phyloP scores from a whole-genome alignment of 1,284 basidiomycete species.

The Cystobasidium sp. region DNA sequence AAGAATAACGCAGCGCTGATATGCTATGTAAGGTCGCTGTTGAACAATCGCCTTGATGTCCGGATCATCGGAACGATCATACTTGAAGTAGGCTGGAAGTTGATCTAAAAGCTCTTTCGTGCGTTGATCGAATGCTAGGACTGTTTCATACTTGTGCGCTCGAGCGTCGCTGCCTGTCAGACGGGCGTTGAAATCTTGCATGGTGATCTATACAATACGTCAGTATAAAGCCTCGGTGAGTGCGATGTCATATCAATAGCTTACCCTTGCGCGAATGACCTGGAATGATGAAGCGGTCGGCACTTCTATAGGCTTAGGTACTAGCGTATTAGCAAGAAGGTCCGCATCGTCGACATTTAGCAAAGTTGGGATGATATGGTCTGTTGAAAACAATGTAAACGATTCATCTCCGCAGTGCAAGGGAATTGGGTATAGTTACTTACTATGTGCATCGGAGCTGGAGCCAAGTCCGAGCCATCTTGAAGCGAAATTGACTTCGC shows the following conservation, averaged over 20 bases:
- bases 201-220: slow-evolving; percentile 20
- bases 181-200: slow-evolving; percentile 34
- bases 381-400: background rate
- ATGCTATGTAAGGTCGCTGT: slow-evolving; percentile 40
- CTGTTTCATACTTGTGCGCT: slow-evolving; percentile 43
- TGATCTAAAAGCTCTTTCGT: slow-evolving; percentile 35
- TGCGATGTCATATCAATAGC: background rate
- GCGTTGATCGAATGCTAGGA: slow-evolving; percentile 44
- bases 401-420: background rate
- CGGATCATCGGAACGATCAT: slow-evolving; percentile 44
- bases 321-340: slow-evolving; percentile 28
- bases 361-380: slow-evolving; percentile 31
- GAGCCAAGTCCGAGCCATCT: slow-evolving; percentile 44
- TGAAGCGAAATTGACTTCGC: slow-evolving; percentile 41
- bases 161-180: slow-evolving; percentile 39
- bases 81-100: slow-evolving; percentile 42
- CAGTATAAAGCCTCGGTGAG: background rate
- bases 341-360: slow-evolving; percentile 39
- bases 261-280: slow-evolving; percentile 39
- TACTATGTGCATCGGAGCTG: slow-evolving; percentile 22
- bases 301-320: slow-evolving; percentile 38
- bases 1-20: slow-evolving; percentile 40
- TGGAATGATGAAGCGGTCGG: slow-evolving; percentile 40
- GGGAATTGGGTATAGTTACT: background rate
- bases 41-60: slow-evolving; percentile 33